A percentile compares a stretch with the other conserved stretches of the same genome.
phyloP scores from a whole-genome alignment of 306 rosid genomes.

The Prunus padus region DNA sequence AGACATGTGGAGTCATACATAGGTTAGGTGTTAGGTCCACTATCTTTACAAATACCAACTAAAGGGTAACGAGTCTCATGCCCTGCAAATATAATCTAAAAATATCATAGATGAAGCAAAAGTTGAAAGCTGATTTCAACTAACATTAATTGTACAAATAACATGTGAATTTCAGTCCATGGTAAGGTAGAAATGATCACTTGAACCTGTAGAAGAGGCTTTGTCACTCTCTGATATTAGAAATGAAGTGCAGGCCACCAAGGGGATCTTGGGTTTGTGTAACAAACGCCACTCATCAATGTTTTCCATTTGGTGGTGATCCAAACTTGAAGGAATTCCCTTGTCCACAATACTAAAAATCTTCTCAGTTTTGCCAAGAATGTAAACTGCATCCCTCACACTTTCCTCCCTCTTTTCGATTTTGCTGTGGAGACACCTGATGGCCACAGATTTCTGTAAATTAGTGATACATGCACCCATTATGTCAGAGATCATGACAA shows the following conservation, averaged over 20 bases:
- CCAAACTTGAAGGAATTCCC: conserved; percentile 37
- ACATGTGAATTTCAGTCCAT: conserved; percentile 24
- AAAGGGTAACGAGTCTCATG: too few relatives aligned
- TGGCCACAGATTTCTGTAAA: conserved; percentile 44
- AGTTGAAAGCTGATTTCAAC: too few relatives aligned
- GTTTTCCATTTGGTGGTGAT: conserved; percentile 31
- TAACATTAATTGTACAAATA: too few relatives aligned
- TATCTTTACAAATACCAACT: too few relatives aligned
- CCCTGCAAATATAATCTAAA: too few relatives aligned
- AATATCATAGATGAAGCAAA: too few relatives aligned
- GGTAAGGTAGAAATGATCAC: conserved; percentile 29
- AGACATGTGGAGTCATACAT: too few relatives aligned
- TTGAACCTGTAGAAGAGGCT: conserved; percentile 23
- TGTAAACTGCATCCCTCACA: conserved; percentile 56
- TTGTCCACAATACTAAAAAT: conserved; percentile 51
- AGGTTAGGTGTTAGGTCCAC: too few relatives aligned
- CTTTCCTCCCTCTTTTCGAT: conserved; percentile 73
- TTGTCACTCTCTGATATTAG: conserved; percentile 25
- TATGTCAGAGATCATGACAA: conserved; percentile 56
- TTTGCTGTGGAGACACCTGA: conserved; percentile 40
- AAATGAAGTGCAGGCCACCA: conserved; percentile 16
- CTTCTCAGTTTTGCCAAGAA: conserved; percentile 56
- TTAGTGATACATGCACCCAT: conserved; percentile 73
- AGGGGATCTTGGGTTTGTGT: conserved; percentile 36
- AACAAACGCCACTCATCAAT: conserved; percentile 72